Percentiles rank a stretch among this genome's conserved stretches.
These are phyloP conservation scores for Melanogaster broomeanus DNA, from an alignment of 768 basidiomycete genomes.

Conservation along the genomic window DNA sequence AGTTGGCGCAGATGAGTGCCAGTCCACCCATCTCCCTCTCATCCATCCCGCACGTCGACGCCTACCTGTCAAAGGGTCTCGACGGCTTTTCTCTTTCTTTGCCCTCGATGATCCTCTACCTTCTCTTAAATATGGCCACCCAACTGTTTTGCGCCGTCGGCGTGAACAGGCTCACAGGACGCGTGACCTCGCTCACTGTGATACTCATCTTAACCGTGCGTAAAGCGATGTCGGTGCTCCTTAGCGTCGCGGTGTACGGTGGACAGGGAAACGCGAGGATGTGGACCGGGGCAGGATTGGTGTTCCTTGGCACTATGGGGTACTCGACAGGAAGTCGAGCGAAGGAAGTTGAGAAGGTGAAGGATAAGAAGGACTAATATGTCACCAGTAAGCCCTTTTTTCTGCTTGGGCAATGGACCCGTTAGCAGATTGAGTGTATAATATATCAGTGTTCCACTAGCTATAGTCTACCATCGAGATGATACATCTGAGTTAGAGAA, in stretches of 20 bases:
- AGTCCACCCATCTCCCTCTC: slow-evolving; percentile 16
- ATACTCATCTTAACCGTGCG: slow-evolving; percentile 80
- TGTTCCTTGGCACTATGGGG: slow-evolving; percentile 68
- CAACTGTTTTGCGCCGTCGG: slow-evolving; percentile 86
- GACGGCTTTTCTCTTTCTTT: slow-evolving; percentile 39
- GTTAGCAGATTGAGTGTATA: neutral
- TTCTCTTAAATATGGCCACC: slow-evolving; percentile 77
- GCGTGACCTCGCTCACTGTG: slow-evolving; percentile 73
- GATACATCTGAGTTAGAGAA: no score
- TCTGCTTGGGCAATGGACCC: neutral
- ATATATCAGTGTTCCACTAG: no score
- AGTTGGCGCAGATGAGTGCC: slow-evolving; percentile 12
- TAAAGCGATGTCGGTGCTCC: slow-evolving; percentile 74
- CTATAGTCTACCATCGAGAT: no score
- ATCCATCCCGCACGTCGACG: slow-evolving; percentile 2
- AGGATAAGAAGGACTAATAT: slow-evolving; percentile 27
- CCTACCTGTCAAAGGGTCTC: slow-evolving; percentile 4
- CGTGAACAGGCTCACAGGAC: slow-evolving; percentile 81
- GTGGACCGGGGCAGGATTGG: slow-evolving; percentile 69
- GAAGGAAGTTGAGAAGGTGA: slow-evolving; percentile 1
- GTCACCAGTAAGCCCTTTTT: neutral
- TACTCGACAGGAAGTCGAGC: slow-evolving; percentile 48
- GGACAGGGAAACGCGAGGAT: slow-evolving; percentile 46
- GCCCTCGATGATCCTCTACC: slow-evolving; percentile 61
- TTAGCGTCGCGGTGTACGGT: slow-evolving; percentile 62